Evolutionary conservation across 208 protist species (phyloP), one percentile per base, ranked within the genome.

Genomic region (Trypanosoma platydactyli): DNA sequence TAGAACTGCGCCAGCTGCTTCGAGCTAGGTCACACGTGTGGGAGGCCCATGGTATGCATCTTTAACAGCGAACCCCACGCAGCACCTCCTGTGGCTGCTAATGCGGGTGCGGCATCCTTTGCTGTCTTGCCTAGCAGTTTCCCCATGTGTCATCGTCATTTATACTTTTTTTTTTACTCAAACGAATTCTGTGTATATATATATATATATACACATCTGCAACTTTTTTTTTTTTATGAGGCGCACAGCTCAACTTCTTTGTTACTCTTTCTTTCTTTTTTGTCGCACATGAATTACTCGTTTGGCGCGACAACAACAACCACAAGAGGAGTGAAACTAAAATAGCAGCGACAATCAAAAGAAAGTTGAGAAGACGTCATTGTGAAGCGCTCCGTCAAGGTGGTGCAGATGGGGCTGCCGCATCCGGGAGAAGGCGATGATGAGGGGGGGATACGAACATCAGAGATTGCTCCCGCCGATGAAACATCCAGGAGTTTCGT

Each of bases 1-100:
- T 78, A 24, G 60, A 83, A 51, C 57, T 89, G 38, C 66, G 74
- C 3, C 38, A 52, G 2, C 40, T 83, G 5, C 54, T 89, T 30
- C 70, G 67, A 52, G 57, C 76, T 13, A 76, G 70, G 48, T 11
- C 18, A 54, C 60, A 24, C 57, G 59, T 38, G 48, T 50, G 29
- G 35, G 45, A 73, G 22, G 13, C 6, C 41, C 7, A 35, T 24
- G 15, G 49, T 33, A 48, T 35, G 50, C 11, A 33, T 12, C 16
- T 50, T n/a, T 59, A 68, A 51, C 49, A 3, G 33, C 6, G 20
- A 58, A 50, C 16, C 18, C 13, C 0, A 6, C 9, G 38, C 25
- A 12, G 5, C 25, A 3, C 7, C 16, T 12, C 53, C 35, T 42
- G 11, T 65, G n/a, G 22, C 33, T 44, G 44, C 50, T 57, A 55